phyloP scores from a whole-genome alignment of 352 stramenopile species.

The Blastocystis sp. region DNA sequence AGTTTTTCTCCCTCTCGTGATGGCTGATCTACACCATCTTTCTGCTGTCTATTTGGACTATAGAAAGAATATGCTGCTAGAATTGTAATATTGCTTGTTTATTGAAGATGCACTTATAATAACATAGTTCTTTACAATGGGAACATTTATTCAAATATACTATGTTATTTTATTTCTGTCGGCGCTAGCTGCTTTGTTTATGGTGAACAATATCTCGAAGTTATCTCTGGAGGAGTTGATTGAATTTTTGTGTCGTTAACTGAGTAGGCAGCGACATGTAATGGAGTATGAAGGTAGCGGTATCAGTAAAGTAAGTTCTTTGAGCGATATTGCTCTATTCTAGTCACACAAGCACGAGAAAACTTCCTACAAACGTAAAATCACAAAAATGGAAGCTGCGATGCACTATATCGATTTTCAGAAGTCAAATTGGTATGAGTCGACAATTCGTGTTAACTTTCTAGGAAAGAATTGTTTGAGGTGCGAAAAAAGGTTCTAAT shows the following conservation, averaged over 20 bases:
- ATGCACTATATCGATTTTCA: constrained; percentile 57
- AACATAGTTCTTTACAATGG: neutral
- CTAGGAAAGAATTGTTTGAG: constrained; percentile 41
- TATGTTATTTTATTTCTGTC: constrained; percentile 17
- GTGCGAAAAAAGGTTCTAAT: neutral
- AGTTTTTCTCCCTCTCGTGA: neutral
- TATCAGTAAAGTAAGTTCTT: neutral
- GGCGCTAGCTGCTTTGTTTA: neutral
- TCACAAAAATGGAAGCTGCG: neutral
- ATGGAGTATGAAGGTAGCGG: neutral
- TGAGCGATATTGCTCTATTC: neutral
- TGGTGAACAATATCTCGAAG: neutral
- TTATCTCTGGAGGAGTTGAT: neutral
- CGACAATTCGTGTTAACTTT: neutral
- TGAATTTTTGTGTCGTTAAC: neutral
- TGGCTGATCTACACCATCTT: constrained; percentile 35
- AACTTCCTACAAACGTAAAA: neutral
- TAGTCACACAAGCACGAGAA: neutral
- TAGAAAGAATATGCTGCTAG: neutral
- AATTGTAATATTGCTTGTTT: neutral
- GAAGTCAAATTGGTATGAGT: constrained; percentile 11
- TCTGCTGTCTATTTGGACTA: constrained; percentile 1
- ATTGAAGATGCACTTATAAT: neutral
- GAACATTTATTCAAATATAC: constrained; percentile 6
- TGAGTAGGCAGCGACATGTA: neutral